A percentile compares a stretch with the other conserved stretches of the same genome.
Evolutionary conservation across 2,329 filamentous ascomycete species (phyloP).

Genomic region (Ophiocordyceps camponoti-floridani): DNA sequence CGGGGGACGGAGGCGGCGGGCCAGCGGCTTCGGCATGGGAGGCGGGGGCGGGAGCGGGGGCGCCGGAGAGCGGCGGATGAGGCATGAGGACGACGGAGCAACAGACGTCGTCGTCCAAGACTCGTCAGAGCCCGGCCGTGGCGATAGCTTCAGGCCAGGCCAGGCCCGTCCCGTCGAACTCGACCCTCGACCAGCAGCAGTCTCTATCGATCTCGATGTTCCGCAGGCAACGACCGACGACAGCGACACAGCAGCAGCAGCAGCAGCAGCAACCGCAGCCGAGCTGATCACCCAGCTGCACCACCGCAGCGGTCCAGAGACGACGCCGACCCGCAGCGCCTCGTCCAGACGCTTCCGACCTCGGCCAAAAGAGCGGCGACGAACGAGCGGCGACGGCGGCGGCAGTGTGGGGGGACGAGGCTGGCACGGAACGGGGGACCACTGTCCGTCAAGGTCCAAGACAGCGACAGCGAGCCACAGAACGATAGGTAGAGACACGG

Average conservation of each 20-base stretch:
- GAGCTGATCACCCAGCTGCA: no score
- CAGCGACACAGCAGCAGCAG: neutral
- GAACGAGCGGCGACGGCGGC: neutral
- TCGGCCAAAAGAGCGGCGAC: neutral
- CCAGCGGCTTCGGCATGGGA: constrained; percentile 13
- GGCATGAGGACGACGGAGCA: neutral
- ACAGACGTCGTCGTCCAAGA: neutral
- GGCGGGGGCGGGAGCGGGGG: constrained; percentile 3
- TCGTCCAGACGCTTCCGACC: neutral
- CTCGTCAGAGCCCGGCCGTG: neutral
- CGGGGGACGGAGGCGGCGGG: constrained; percentile 3
- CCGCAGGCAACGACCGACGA: neutral
- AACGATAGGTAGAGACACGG: neutral
- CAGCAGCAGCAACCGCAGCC: no score
- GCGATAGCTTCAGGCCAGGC: neutral
- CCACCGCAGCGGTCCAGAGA: neutral
- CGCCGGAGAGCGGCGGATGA: neutral
- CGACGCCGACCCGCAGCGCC: neutral
- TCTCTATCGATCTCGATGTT: no score
- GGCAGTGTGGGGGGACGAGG: neutral
- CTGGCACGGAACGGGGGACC: neutral
- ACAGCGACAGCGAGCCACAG: neutral
- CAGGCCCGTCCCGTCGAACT: neutral
- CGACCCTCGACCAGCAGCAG: neutral
- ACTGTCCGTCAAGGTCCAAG: no score